Evolutionary conservation across 176 grass and related monocot species (phyloP), one percentile per base, ranked within the genome.

Genomic region (Musa troglodytarum): DNA sequence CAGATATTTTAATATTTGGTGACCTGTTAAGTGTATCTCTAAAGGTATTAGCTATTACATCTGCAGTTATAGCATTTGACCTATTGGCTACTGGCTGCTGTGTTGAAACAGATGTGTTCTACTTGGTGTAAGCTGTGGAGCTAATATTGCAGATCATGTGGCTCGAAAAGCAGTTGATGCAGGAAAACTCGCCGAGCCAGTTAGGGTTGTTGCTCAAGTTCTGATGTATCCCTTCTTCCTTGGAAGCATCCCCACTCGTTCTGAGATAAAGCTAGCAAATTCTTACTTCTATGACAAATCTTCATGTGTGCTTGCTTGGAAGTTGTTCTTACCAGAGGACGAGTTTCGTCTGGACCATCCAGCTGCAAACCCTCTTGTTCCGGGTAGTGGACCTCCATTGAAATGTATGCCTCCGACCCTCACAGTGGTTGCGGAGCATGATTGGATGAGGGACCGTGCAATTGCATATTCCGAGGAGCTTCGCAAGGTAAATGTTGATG

Each of bases 281-380:
- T 71, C 68, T 20, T 71, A 71, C 68, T 71, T 71, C 17, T 71
- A 71, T 26, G 68, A 71, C n/a, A 71, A 71, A 52, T 71, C 68
- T 20, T 51, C 26, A 11, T 71, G 68, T 15, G 20, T 52, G 52
- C 68, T 71, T 71, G 68, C 68, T 11, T 71, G 68, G 68, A 71
- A 71, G 68, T 71, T 71, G 68, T 71, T 71, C 68, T 71, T 71
- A 22, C 68, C 68, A n/a, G 49, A 22, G 50, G 19, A 71, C 2
- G 43, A 71, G 68, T 71, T 71, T n/a, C 52, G 43, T 49, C 9
- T 71, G 22, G 68, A 71, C 68, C 68, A 71, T 71, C 68, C 68
- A 51, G 68, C 68, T 71, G 68, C 68, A 71, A 71, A 71, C 19
- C 68, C 68, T 16, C 68, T 71, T 3, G 49, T 71, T 8, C 68